phyloP scores from a whole-genome alignment of 768 basidiomycete species.

The Guyanaporus albipodus region DNA sequence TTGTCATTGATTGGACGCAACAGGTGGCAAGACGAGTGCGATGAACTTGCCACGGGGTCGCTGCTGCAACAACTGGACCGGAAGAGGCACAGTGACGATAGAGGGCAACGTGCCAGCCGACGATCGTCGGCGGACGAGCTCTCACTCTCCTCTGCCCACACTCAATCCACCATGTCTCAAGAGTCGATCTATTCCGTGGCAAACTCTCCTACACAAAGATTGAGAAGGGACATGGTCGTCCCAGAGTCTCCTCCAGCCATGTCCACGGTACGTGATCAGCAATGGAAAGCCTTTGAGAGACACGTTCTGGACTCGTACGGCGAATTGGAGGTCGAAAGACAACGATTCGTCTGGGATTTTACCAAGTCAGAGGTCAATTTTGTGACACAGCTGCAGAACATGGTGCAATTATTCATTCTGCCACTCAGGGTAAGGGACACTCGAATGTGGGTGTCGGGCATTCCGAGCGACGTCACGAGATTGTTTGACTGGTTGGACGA shows the following conservation, averaged over 20 bases:
- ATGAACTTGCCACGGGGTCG: constrained; percentile 30
- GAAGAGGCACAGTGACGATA: not conserved
- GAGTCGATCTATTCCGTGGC: constrained; percentile 25
- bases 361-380: constrained; percentile 66
- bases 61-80: constrained; percentile 21
- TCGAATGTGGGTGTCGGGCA: constrained; percentile 74
- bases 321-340: constrained; percentile 52
- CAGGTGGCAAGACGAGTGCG: constrained; percentile 37
- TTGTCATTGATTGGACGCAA: constrained; percentile 41
- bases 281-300: constrained; percentile 23
- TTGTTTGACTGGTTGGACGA: constrained; percentile 89
- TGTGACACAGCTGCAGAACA: constrained; percentile 58
- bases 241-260: constrained; percentile 7
- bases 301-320: constrained; percentile 36
- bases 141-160: constrained; percentile 12
- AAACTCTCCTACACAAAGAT: constrained; percentile 11
- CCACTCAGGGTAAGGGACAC: constrained; percentile 73
- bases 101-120: not conserved
- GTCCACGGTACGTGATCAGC: constrained; percentile 13
- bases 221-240: constrained; percentile 5
- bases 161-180: constrained; percentile 18
- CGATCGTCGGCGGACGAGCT: constrained; percentile 5
- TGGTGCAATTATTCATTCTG: constrained; percentile 68
- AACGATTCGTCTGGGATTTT: constrained; percentile 66
- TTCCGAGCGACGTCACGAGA: constrained; percentile 64